Evolutionary conservation across 352 stramenopile genomes (phyloP), one percentile per base, ranked within the genome.

Genomic region (Pythium aquatile): DNA sequence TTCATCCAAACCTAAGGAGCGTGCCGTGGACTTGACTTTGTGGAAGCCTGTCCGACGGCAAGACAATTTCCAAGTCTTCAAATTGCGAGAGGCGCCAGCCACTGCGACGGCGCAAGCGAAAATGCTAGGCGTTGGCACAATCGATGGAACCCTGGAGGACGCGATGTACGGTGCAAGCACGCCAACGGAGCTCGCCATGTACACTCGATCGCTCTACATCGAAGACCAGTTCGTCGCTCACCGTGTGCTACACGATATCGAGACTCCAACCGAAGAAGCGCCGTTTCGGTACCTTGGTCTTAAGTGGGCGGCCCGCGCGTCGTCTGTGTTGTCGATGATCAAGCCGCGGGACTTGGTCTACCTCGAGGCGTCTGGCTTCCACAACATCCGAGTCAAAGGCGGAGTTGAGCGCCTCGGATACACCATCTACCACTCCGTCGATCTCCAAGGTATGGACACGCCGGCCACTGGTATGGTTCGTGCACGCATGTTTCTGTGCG

Each of bases 401-500:
- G 46, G 9, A 8, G 24, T 14, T 24, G 5, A 53, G 24, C 46
- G 46, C 6, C 46, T 53, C 24, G 46, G 46, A 1, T 65, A 52
- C n/a, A 28, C 54, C 28, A 35, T 65, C 11, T 65, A 59, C 35
- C 58, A 65, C 58, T 65, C 58, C 17, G 29, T 65, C 6, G 58
- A 65, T n/a, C 33, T 58, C 33, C 16, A 48, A 20, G 40, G 14
- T 13, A 17, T 54, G 14, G 30, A 30, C 26, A 30, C 37, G 4
- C 52, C 17, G 11, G 8, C 16, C 1, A 42, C 46, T 40, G 59
- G 54, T 28, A 73, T 84, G 53, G 66, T 86, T 53, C 76, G 79
- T 14, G 79, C 66, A 17, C 78, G 79, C 28, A 75, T 87, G 56
- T 85, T 70, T 7, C 68, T 78, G 33, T 85, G 76, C 37, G 68